Percentiles rank a stretch among this genome's conserved stretches.
Evolutionary conservation across 1,284 basidiomycete species (phyloP).

Genomic region (Marasmius sp.): DNA sequence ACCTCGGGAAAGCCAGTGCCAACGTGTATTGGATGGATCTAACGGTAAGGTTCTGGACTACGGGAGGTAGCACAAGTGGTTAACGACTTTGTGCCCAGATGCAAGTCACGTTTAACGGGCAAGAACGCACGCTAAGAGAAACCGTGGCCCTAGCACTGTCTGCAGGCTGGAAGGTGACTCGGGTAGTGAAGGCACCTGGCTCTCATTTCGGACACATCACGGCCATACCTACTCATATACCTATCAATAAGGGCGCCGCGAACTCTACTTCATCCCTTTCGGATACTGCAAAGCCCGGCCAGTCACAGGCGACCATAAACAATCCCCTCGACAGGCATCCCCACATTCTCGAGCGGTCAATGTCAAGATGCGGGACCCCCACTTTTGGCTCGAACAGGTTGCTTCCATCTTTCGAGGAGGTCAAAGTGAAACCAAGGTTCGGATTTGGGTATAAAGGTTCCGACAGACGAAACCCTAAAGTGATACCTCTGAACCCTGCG

Average conservation of each 20-base stretch:
- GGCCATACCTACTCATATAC: slow-evolving; percentile 57
- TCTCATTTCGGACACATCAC: slow-evolving; percentile 67
- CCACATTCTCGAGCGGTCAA: slow-evolving; percentile 34
- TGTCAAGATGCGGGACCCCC: slow-evolving; percentile 54
- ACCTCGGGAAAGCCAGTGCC: slow-evolving; percentile 68
- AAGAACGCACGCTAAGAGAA: slow-evolving; percentile 71
- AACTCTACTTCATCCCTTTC: slow-evolving; percentile 26
- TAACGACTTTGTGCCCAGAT: slow-evolving; percentile 43
- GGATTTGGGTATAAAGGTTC: slow-evolving; percentile 29
- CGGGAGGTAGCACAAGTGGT: slow-evolving; percentile 1
- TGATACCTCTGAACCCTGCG: slow-evolving; percentile 10
- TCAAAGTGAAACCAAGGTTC: slow-evolving; percentile 36
- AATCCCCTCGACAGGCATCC: slow-evolving; percentile 14
- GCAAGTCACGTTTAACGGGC: slow-evolving; percentile 68
- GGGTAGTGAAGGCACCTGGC: slow-evolving; percentile 56
- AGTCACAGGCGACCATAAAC: neutral
- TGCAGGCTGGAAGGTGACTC: slow-evolving; percentile 67
- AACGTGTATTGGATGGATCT: slow-evolving; percentile 75
- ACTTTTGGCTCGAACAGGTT: slow-evolving; percentile 54
- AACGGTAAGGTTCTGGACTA: slow-evolving; percentile 42
- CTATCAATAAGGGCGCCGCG: slow-evolving; percentile 26
- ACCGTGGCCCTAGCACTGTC: slow-evolving; percentile 53
- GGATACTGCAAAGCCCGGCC: slow-evolving; percentile 17
- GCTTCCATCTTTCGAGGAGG: slow-evolving; percentile 42
- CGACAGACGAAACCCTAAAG: slow-evolving; percentile 9